These are phyloP conservation scores for Cucumis variabilis DNA, from an alignment of 331 rosid genomes.

Conservation along the genomic window DNA sequence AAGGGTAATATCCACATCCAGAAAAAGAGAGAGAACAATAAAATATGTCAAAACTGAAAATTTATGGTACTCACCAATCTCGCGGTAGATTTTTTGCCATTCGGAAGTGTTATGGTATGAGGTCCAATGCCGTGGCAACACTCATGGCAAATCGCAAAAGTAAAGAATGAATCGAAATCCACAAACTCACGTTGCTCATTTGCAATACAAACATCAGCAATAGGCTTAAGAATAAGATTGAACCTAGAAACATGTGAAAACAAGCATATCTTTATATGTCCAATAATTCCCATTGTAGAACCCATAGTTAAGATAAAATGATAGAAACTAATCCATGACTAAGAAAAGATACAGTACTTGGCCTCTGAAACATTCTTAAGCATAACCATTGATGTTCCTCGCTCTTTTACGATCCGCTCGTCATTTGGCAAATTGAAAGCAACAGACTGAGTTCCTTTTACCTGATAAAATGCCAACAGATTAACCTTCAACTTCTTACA, in stretches of 20 bases:
- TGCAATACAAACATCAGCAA: constrained; percentile 71
- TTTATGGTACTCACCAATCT: constrained; percentile 75
- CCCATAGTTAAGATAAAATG: constrained; percentile 4
- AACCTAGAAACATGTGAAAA: constrained; percentile 65
- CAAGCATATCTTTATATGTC: constrained; percentile 33
- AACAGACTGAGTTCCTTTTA: constrained; percentile 93
- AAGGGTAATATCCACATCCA: neutral
- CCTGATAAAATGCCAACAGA: constrained; percentile 56
- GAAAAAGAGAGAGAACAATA: neutral
- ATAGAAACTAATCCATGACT: neutral
- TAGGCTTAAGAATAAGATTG: constrained; percentile 84
- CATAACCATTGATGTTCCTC: constrained; percentile 96
- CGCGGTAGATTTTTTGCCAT: constrained; percentile 86
- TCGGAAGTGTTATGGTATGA: constrained; percentile 87
- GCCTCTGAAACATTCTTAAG: constrained; percentile 98
- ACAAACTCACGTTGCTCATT: constrained; percentile 76
- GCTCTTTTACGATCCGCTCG: constrained; percentile 83
- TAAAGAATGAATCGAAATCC: constrained; percentile 94
- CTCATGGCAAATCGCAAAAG: constrained; percentile 94
- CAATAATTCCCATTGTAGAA: constrained; percentile 21
- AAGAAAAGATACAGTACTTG: constrained; percentile 60
- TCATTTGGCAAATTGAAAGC: constrained; percentile 98
- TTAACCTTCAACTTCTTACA: constrained; percentile 26
- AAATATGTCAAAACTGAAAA: constrained; percentile 22
- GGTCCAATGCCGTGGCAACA: constrained; percentile 99